Conservation (phyloP, 2,329 filamentous ascomycete species). For the Pseudocercospora ulei region DNA sequence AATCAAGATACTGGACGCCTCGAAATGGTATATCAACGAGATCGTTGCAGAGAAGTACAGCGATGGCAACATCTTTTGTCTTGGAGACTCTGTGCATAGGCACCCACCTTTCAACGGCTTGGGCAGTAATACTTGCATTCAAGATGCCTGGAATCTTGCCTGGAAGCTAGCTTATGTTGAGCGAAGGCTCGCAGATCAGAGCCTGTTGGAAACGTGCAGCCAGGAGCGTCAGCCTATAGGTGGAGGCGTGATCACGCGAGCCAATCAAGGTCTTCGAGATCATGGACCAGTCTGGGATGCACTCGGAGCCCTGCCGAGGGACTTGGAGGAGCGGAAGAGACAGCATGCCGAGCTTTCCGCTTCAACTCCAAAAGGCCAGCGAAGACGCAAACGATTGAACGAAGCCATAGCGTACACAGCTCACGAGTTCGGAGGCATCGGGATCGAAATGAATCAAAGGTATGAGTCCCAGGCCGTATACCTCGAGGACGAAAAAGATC, state of each 20-base stretch:
- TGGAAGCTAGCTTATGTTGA: conserved; percentile 24
- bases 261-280: conserved; percentile 50
- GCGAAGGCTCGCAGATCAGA: conserved; percentile 19
- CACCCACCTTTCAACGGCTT: conserved; percentile 50
- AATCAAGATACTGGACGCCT: conserved; percentile 46
- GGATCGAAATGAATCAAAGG: conserved; percentile 51
- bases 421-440: conserved; percentile 46
- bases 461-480: conserved; percentile 41
- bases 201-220: conserved; percentile 29
- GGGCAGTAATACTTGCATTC: conserved; percentile 35
- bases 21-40: conserved; percentile 54
- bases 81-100: conserved; percentile 50
- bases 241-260: conserved; percentile 44
- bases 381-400: conserved; percentile 34
- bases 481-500: conserved; percentile 26
- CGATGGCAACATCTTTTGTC: conserved; percentile 45
- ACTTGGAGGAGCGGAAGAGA: conserved; percentile 27
- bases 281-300: conserved; percentile 37
- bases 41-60: conserved; percentile 49
- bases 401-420: conserved; percentile 29
- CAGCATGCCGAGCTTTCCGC: conserved; percentile 29
- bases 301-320: conserved; percentile 25
- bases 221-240: conserved; percentile 36
- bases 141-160: conserved; percentile 20
- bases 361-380: conserved; percentile 28